A percentile compares a stretch with the other conserved stretches of the same genome.
Evolutionary conservation across 2,329 filamentous ascomycete species (phyloP).

Genomic region (Venturia asperata): DNA sequence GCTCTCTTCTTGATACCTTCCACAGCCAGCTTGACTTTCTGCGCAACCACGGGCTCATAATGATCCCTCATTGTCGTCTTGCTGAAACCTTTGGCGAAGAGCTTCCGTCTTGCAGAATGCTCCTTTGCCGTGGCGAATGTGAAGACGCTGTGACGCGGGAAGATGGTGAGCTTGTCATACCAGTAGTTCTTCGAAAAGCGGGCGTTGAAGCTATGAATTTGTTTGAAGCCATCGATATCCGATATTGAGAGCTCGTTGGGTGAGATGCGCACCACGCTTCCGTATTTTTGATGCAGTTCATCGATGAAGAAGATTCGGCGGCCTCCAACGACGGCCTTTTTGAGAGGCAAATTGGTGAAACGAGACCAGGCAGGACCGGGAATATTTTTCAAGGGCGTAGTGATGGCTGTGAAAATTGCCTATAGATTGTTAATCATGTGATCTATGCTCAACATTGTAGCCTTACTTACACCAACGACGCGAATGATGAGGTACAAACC

Average conservation of each 20-base stretch:
- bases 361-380: slow-evolving; percentile 30
- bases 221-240: slow-evolving; percentile 25
- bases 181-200: slow-evolving; percentile 27
- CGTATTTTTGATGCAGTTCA: slow-evolving; percentile 40
- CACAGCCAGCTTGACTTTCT: slow-evolving; percentile 31
- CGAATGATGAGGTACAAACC: background rate
- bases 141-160: slow-evolving; percentile 31
- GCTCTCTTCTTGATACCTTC: slow-evolving; percentile 27
- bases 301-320: slow-evolving; percentile 38
- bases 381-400: slow-evolving; percentile 24
- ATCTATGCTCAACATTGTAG: background rate
- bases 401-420: slow-evolving; percentile 9
- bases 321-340: slow-evolving; percentile 32
- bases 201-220: slow-evolving; percentile 27
- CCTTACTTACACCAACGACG: background rate
- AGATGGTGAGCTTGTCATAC: slow-evolving; percentile 25
- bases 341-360: slow-evolving; percentile 32
- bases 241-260: slow-evolving; percentile 40
- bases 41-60: slow-evolving; percentile 33
- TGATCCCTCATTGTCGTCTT: slow-evolving; percentile 30
- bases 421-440: background rate
- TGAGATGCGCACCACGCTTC: slow-evolving; percentile 42
- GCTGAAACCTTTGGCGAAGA: slow-evolving; percentile 34
- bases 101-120: slow-evolving; percentile 32
- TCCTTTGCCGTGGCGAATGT: slow-evolving; percentile 32